Conservation (phyloP, 164 flowering plant genomes). For the Chloranthus sessilifolius region DNA sequence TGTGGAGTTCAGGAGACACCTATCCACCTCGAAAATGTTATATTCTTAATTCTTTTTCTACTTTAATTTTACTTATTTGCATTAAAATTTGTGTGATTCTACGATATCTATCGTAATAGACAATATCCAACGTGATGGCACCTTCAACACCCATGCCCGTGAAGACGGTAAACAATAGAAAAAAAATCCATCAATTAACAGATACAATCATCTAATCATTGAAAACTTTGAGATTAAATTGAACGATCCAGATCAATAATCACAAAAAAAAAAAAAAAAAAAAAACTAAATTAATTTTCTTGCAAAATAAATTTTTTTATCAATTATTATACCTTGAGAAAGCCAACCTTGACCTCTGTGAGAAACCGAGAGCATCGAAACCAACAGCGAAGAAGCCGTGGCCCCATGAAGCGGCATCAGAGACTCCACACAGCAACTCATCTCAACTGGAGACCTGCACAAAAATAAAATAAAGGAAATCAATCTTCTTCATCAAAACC, state of each 20-base stretch:
- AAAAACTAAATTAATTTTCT: no score
- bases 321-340: constrained; percentile 49
- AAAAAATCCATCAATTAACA: no score
- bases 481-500: background rate
- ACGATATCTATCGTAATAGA: no score
- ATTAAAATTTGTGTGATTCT: no score
- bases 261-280: background rate
- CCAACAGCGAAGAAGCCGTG: constrained; percentile 77
- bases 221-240: background rate
- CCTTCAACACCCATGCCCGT: no score
- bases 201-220: background rate
- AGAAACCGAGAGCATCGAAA: constrained; percentile 78
- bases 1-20: no score
- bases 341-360: constrained; percentile 57
- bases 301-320: no score
- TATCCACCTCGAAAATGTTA: no score
- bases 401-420: constrained; percentile 83
- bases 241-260: background rate
- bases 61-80: no score
- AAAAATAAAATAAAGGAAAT: background rate
- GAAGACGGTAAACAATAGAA: no score
- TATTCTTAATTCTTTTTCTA: no score
- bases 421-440: constrained; percentile 63
- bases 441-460: constrained; percentile 65
- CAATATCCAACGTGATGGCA: no score